Evolutionary conservation across 2,329 filamentous ascomycete genomes (phyloP), one percentile per base, ranked within the genome.

Genomic region (Immersiporthe knoxdaviesiana): DNA sequence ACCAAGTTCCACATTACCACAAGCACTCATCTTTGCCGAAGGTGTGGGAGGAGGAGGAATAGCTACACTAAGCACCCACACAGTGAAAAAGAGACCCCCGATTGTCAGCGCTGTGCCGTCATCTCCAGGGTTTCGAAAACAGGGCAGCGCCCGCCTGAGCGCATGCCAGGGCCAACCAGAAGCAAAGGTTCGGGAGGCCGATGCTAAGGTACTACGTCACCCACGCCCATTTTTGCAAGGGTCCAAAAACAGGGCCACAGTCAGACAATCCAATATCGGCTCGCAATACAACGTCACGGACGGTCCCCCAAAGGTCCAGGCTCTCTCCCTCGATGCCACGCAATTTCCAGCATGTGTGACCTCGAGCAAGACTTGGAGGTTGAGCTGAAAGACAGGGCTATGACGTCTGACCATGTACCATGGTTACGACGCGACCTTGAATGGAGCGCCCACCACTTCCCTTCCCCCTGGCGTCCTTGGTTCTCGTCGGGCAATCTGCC

Each of bases 191-290:
- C 30, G 44, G 47, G 30, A 56, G 21, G 35, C n/a, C 47, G 37
- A 35, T 63, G 32, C 50, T 32, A 50, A 68, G 21, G 37, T 44
- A 37, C 61, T 70, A 70, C 69, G 69, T 70, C 69, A 70, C 66
- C 47, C 58, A 35, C 44, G 52, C 54, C 64, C 64, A 18, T 12
- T 65, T 65, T 52, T 8, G 63, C 67, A 66, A 47, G 67, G 67
- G 67, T n/a, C 21, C 27, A 35, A 65, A 47, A 69, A 64, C 64
- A 66, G 61, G 67, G 62, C 44, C 41, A n/a, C n/a, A 60, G 56
- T 65, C 47, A 66, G 39, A 66, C 69, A 63, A n/a, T n/a, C 63
- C 56, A 65, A 52, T 47, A 59, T 35, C 35, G 32, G 24, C 16
- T 30, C 35, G 54, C 56, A 50, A 66, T 39, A 65, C 64, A 69